Base-by-base conservation (phyloP, 345 rosid species). In the Aethionema arabicum region DNA sequence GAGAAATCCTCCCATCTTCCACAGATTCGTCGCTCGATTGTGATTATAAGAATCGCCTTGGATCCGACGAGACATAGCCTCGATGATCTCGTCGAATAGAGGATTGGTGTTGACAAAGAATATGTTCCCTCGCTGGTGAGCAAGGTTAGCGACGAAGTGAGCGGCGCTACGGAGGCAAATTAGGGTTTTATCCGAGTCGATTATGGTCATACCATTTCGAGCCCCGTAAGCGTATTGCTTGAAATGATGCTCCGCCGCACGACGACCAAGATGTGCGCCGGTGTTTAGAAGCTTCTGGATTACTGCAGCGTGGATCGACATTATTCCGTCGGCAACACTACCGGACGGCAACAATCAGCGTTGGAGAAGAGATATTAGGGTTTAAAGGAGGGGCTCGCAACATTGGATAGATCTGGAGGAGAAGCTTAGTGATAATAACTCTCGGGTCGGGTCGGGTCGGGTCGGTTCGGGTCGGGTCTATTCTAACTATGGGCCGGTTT, bases 51-150 rank as follows among this genome's bases (percentile, higher is more conserved):
- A 14, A 32, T 74, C 83, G 8, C 76, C 74, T 10, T 89, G 87
- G 72, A 90, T 91, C 68, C 73, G 77, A 37, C 76, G 74, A 2
- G 99, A 84, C 80, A 89, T 87, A 21, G 80, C 95, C 71, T 87
- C 84, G 12, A 90, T 70, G 37, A 93, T 87, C 53, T 86, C 96
- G 69, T 93, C 96, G 71, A 78, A 84, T 29, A 85, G 84, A 0
- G 97, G 99, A 52, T 93, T 93, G 2, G 99, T 90, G 72, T 90
- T 90, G 74, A 93, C 86, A 73, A 93, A 93, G 70, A 86, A 73
- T 77, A 93, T 78, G 46, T 81, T 77, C 3, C 95, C 84, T 11
- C 72, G 43, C 52, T 69, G 79, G 49, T 80, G 79, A 0, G 89
- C 90, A 13, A 93, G 82, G 36, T 76, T 72, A 6, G 90, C 81